Base-by-base conservation (phyloP, 805 yeast species). In the Komagataella phaffii region DNA sequence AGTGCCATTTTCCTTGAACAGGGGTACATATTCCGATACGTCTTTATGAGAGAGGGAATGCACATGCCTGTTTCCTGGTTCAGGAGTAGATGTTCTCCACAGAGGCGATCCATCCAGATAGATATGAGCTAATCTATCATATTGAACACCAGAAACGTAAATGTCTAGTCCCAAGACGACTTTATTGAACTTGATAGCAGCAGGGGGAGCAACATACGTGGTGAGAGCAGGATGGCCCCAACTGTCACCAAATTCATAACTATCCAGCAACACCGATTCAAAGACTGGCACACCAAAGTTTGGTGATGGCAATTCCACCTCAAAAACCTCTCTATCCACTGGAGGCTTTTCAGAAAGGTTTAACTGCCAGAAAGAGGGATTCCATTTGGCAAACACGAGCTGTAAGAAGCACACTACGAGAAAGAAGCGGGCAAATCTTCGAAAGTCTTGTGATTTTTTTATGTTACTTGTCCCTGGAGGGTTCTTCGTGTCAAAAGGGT, bases 51-150 rank as follows among this genome's bases (percentile, higher is more conserved):
- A 66, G 3, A 64, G 59, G 23, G 85, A 77, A 56, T 70, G 76
- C 7, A 76, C 74, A 2, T 66, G 57, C 12, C 59, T 61, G 58
- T 82, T 65, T 52, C 76, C 75, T 1, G 96, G 96, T 64, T 88
- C 96, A 14, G 85, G 80, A 2, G 96, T 88, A 2, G 91, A 83
- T 1, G 88, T 81, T 64, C 96, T 76, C 95, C 96, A 88, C 45
- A 88, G 68, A 55, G 85, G 85, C 14, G 74, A 70, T 36, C 81
- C 86, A 53, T 73, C 72, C 36, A 85, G 64, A 57, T 75, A 82
- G 48, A 86, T 69, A 61, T 83, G 83, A 17, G 81, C 81, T 56
- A 83, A 65, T 53, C 88, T 66, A 59, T 83, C 88, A 57, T 77
- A 81, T 60, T 83, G 88, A 12, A 77, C 73, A 6, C 86, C 86